Conservation (phyloP, 805 yeast genomes). For the Candida vartiovaarae region DNA sequence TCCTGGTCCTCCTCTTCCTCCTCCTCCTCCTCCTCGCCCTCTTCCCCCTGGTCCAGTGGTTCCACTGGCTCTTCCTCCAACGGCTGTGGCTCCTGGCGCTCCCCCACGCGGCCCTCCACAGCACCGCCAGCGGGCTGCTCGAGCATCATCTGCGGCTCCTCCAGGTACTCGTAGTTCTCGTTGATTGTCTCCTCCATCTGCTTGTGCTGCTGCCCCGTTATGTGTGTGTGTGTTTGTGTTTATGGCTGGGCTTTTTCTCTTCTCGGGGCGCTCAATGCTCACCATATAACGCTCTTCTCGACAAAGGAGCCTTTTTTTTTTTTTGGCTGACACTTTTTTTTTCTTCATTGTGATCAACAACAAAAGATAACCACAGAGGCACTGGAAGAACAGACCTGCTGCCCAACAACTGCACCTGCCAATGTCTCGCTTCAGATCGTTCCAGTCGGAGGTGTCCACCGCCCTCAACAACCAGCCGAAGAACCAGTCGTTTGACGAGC, state of each 20-base stretch:
- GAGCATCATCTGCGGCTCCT: constrained; percentile 5
- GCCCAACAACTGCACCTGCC: background rate
- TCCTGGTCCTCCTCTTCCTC: constrained; percentile 28
- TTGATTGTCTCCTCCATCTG: constrained; percentile 11
- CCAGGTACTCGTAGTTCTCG: constrained; percentile 25
- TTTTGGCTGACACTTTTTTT: too few relatives aligned
- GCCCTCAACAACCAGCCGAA: constrained; percentile 9
- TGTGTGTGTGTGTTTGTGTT: too few relatives aligned
- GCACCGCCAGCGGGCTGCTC: background rate
- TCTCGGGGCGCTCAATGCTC: too few relatives aligned
- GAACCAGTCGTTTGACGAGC: constrained; percentile 63
- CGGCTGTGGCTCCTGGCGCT: too few relatives aligned
- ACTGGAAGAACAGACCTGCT: background rate
- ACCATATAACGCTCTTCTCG: too few relatives aligned
- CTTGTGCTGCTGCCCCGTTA: background rate
- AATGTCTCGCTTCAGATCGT: constrained; percentile 20
- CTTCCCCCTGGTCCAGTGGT: constrained; percentile 7
- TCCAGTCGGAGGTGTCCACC: constrained; percentile 23
- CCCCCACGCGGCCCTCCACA: too few relatives aligned
- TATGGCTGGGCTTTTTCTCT: too few relatives aligned
- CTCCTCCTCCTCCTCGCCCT: constrained; percentile 7
- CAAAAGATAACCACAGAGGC: background rate
- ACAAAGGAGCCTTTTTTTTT: too few relatives aligned
- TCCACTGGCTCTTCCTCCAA: background rate
- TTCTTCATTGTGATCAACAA: background rate